A percentile compares a stretch with the other conserved stretches of the same genome.
Conservation (phyloP, 345 rosid species). For the Melaleuca quinquenervia region DNA sequence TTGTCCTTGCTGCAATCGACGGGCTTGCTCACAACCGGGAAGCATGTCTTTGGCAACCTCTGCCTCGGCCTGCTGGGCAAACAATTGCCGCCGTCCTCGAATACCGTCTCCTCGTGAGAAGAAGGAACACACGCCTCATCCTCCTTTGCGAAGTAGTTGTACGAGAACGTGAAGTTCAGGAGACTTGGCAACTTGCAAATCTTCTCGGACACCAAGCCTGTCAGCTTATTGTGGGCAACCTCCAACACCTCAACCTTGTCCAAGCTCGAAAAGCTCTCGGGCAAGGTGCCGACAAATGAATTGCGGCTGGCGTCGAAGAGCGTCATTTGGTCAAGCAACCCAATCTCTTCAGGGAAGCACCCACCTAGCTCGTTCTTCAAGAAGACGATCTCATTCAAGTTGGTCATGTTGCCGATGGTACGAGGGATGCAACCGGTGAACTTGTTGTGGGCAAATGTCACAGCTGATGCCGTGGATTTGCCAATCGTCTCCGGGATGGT, state of each 20-base stretch:
- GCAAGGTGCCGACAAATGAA: constrained; percentile 35
- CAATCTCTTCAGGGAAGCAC: constrained; percentile 64
- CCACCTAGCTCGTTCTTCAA: constrained; percentile 46
- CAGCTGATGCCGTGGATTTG: constrained; percentile 39
- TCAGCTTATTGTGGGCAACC: constrained; percentile 40
- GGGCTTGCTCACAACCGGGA: constrained; percentile 31
- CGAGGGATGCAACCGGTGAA: constrained; percentile 65
- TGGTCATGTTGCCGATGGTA: constrained; percentile 49
- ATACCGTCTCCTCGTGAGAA: constrained; percentile 7
- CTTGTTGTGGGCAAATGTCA: constrained; percentile 61
- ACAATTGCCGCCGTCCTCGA: constrained; percentile 49
- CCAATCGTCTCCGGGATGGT: constrained; percentile 59
- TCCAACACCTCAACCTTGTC: constrained; percentile 23
- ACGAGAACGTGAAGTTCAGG: constrained; percentile 37
- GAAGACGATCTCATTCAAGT: constrained; percentile 53
- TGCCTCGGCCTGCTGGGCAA: constrained; percentile 37
- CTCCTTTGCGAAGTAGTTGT: constrained; percentile 51
- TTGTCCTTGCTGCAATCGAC: constrained; percentile 69
- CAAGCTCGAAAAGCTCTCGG: constrained; percentile 22
- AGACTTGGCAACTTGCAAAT: constrained; percentile 50
- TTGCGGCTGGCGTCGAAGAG: constrained; percentile 54
- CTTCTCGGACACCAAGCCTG: constrained; percentile 39
- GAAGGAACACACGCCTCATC: constrained; percentile 26
- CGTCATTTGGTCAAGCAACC: constrained; percentile 32
- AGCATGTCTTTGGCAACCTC: constrained; percentile 22